Base-by-base conservation (phyloP, 1,284 basidiomycete species). In the Heterobasidion occidentale region DNA sequence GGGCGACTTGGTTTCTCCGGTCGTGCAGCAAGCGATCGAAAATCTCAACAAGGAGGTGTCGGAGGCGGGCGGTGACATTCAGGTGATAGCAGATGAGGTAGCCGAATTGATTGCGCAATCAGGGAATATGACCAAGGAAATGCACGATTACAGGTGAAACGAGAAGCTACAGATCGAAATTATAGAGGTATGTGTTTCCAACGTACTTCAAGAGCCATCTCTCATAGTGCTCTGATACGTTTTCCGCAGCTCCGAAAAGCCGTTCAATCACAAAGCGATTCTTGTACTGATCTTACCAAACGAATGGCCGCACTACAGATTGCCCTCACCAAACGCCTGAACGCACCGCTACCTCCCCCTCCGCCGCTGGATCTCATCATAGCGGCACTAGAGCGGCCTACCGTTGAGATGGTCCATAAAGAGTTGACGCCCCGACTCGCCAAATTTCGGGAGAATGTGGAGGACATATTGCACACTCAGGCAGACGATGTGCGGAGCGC, bases 331-430 rank as follows among this genome's bases (percentile, higher is more conserved):
- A 33, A 68, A 68, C 12, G 69, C 67, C 14, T 76, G 78, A 7
- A 58, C 79, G 3, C 66, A 68, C 35, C 67, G 44, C 56, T 63
- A 14, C 45, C 59, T 11, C 61, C 66, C 6, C 63, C 70, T 19
- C 68, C 74, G 1, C 68, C 76, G 5, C 58, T 69, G 0, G 74
- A 77, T n/a, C 70, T 74, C 53, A 67, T 83, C 55, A 53, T 78
- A 9, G 62, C 72, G 33, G 62, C 70, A 12, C 65, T 83, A 52
- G 66, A 73, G 27, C 72, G 73, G 19, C 67, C 71, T 1, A 60
- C 83, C 14, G 56, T 71, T 2, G 64, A 70, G 35, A 64, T 70
- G 9, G 67, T 79, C 20, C 75, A 69, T 19, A 62, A 72, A 1
- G 69, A 70, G 15, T 67, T 81, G 17, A 56, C 63, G 48, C 69